A percentile compares a stretch with the other conserved stretches of the same genome.
These are phyloP conservation scores for Bromus sterilis DNA, from an alignment of 176 grass and related monocot species.

Conservation along the genomic window DNA sequence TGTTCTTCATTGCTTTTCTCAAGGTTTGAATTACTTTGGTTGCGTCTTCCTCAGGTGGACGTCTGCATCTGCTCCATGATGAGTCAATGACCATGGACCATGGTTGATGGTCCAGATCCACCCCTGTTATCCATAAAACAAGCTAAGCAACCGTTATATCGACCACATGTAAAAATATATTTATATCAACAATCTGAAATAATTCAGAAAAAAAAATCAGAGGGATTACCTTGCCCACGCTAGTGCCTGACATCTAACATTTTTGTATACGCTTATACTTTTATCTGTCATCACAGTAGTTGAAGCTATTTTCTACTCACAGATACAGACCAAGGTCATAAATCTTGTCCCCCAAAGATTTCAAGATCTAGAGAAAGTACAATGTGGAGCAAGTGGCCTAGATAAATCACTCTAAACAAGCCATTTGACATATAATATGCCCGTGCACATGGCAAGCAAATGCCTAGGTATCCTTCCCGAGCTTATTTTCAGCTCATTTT, in stretches of 20 bases:
- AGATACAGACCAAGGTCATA: background rate
- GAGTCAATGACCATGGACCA: background rate
- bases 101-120: background rate
- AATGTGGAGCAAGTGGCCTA: conserved; percentile 23
- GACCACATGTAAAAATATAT: no score
- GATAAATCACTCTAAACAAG: background rate
- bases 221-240: background rate
- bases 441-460: conserved; percentile 16
- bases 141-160: background rate
- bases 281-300: background rate
- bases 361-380: conserved; percentile 5
- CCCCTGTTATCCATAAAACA: background rate
- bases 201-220: background rate
- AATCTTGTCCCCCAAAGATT: background rate
- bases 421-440: conserved; percentile 5
- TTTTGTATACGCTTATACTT: background rate
- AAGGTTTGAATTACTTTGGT: background rate
- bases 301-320: background rate
- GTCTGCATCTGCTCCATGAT: background rate
- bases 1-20: background rate
- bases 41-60: background rate
- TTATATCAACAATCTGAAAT: background rate
- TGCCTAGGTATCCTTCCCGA: background rate
- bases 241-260: background rate
- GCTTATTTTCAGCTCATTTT: background rate